phyloP scores from a whole-genome alignment of 768 basidiomycete species.

The Suillus variegatus region DNA sequence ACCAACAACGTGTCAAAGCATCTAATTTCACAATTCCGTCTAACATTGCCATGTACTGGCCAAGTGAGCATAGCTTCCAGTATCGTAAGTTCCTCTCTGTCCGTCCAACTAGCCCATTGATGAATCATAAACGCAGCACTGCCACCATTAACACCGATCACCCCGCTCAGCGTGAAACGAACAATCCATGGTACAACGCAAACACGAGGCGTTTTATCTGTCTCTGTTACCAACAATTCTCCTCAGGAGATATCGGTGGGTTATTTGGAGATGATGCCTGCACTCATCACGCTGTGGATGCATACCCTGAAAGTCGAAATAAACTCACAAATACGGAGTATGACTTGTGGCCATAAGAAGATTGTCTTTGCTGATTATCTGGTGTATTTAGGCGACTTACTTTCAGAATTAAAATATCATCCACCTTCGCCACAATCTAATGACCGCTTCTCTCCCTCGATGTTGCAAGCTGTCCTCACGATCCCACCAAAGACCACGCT shows the following conservation, averaged over 20 bases:
- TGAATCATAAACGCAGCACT: constrained; percentile 31
- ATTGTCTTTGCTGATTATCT: neutral
- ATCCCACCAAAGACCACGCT: constrained; percentile 72
- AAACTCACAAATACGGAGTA: constrained; percentile 22
- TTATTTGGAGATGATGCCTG: constrained; percentile 95
- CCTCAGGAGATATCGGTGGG: constrained; percentile 43
- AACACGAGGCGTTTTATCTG: constrained; percentile 69
- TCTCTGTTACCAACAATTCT: constrained; percentile 61
- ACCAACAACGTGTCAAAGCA: neutral
- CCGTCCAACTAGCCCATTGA: constrained; percentile 2
- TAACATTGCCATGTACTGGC: constrained; percentile 60
- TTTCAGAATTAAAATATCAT: constrained; percentile 64
- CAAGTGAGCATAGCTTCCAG: constrained; percentile 47
- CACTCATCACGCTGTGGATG: constrained; percentile 86
- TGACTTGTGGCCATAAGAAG: neutral
- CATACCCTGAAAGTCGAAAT: constrained; percentile 66
- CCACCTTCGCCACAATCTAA: constrained; percentile 32
- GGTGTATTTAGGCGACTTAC: constrained; percentile 51
- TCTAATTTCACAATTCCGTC: constrained; percentile 37
- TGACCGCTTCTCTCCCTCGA: constrained; percentile 47
- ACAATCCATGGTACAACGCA: constrained; percentile 76
- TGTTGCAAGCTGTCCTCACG: constrained; percentile 67
- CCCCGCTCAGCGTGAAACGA: constrained; percentile 62
- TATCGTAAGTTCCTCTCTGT: constrained; percentile 50
- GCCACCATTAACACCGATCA: constrained; percentile 39